Percentiles rank a stretch among this genome's conserved stretches.
These are phyloP conservation scores for Rhodotorula paludigena DNA, from an alignment of 768 basidiomycete species.

Conservation along the genomic window DNA sequence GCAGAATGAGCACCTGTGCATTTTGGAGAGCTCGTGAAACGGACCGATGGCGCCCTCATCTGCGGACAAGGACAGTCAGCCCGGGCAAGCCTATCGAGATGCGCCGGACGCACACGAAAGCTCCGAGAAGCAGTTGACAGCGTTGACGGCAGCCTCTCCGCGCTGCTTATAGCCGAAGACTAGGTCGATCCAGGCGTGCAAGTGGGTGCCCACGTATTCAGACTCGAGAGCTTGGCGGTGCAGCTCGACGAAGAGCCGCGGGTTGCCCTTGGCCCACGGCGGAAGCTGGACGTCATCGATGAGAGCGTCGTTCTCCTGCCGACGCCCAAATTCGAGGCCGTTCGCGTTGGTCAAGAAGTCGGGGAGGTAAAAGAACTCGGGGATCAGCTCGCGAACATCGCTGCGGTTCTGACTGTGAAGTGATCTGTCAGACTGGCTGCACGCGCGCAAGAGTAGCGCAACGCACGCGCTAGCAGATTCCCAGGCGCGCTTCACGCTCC, in stretches of 20 bases:
- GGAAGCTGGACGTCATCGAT: slow-evolving; percentile 86
- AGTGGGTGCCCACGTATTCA: slow-evolving; percentile 71
- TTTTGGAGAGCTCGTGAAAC: slow-evolving; percentile 8
- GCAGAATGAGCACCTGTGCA: not conserved
- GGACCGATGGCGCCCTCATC: slow-evolving; percentile 80
- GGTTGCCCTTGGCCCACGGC: slow-evolving; percentile 79
- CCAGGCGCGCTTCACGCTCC: slow-evolving; percentile 49
- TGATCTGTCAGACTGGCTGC: too few species aligned
- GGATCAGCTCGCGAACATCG: slow-evolving; percentile 88
- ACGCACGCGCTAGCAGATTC: slow-evolving; percentile 63
- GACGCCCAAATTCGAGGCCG: slow-evolving; percentile 71
- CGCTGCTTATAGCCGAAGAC: slow-evolving; percentile 57
- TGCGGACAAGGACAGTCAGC: too few species aligned
- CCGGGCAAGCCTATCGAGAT: too few species aligned
- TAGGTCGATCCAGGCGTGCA: slow-evolving; percentile 87
- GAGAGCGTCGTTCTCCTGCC: slow-evolving; percentile 66
- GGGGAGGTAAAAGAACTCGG: slow-evolving; percentile 50
- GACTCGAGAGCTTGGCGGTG: slow-evolving; percentile 88
- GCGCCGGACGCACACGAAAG: too few species aligned
- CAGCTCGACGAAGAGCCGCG: slow-evolving; percentile 70
- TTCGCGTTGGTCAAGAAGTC: slow-evolving; percentile 80
- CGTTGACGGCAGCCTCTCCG: slow-evolving; percentile 62
- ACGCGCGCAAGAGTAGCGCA: not conserved
- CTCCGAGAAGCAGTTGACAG: slow-evolving; percentile 84
- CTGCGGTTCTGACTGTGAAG: slow-evolving; percentile 59